Percentiles rank a stretch among this genome's conserved stretches.
These are phyloP conservation scores for Nevesoporus exiguus DNA, from an alignment of 768 basidiomycete species.

Conservation along the genomic window DNA sequence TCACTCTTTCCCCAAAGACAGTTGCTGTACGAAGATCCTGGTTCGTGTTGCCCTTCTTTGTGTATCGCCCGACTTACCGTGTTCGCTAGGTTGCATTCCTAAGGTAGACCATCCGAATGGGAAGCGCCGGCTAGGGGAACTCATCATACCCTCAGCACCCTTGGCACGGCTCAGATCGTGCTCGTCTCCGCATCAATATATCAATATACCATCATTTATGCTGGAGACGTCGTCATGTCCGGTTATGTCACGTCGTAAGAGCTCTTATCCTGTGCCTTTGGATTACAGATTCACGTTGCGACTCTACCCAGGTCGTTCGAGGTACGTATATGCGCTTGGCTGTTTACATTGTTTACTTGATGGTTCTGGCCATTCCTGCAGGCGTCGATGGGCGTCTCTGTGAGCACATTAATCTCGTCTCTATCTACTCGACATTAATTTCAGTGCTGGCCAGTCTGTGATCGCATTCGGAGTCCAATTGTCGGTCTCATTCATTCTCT, in stretches of 20 bases:
- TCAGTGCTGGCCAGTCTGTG: conserved; percentile 21
- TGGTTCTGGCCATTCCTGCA: conserved; percentile 2
- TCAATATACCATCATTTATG: conserved; percentile 32
- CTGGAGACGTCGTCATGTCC: conserved; percentile 23
- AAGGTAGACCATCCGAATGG: conserved; percentile 13
- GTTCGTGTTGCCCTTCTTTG: conserved; percentile 15
- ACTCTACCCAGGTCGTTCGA: conserved; percentile 21
- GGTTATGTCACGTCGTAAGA: conserved; percentile 28
- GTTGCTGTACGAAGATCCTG: conserved; percentile 29
- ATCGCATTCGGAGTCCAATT: conserved; percentile 37
- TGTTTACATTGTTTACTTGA: background rate
- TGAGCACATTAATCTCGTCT: conserved; percentile 1
- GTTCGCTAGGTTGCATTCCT: conserved; percentile 26
- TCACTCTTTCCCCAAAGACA: conserved; percentile 29
- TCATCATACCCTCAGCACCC: conserved; percentile 14
- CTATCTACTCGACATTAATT: background rate
- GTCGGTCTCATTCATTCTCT: conserved; percentile 14
- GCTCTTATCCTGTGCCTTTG: background rate
- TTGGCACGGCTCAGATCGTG: conserved; percentile 28
- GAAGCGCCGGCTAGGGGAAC: background rate
- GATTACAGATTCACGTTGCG: background rate
- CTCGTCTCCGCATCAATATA: conserved; percentile 32
- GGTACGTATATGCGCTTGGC: conserved; percentile 14
- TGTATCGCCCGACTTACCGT: background rate
- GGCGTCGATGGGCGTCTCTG: conserved; percentile 37